A percentile compares a stretch with the other conserved stretches of the same genome.
Evolutionary conservation across 2,329 filamentous ascomycete genomes (phyloP).

Genomic region (Fusarium zealandicum): DNA sequence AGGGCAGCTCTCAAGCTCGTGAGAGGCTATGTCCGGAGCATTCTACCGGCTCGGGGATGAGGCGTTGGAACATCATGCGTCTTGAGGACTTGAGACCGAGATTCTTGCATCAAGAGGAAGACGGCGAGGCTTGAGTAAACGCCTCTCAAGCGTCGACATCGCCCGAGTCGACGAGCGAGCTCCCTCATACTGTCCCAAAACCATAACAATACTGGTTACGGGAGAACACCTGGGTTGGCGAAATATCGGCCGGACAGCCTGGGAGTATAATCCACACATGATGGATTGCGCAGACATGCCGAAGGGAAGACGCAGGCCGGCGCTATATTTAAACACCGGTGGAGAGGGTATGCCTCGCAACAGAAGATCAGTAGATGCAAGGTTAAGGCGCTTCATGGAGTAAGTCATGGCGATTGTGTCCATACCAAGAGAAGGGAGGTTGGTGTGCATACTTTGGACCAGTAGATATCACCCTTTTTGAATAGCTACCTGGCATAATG

Average conservation of each 20-base stretch:
- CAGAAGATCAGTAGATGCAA: neutral
- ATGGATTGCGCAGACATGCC: neutral
- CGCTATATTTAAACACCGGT: neutral
- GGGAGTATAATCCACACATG: neutral
- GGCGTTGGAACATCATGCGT: neutral
- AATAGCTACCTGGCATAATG: neutral
- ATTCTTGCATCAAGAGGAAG: neutral
- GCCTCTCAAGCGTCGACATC: neutral
- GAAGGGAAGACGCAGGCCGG: neutral
- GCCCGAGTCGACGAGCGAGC: neutral
- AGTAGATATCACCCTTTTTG: constrained; percentile 8
- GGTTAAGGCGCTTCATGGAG: constrained; percentile 20
- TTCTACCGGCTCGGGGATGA: constrained; percentile 64
- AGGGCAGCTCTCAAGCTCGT: constrained; percentile 65
- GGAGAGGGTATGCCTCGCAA: neutral
- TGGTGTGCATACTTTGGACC: constrained; percentile 1
- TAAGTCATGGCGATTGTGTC: constrained; percentile 10
- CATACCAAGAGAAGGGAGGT: constrained; percentile 5
- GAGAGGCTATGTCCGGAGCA: constrained; percentile 65
- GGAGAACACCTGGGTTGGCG: neutral
- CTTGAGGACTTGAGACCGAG: too few species aligned
- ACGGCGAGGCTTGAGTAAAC: neutral
- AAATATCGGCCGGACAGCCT: neutral
- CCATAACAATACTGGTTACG: neutral
- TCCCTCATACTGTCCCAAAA: neutral